These are phyloP conservation scores for Neurospora sp. DNA, from an alignment of 495 filamentous ascomycete genomes.

Conservation along the genomic window DNA sequence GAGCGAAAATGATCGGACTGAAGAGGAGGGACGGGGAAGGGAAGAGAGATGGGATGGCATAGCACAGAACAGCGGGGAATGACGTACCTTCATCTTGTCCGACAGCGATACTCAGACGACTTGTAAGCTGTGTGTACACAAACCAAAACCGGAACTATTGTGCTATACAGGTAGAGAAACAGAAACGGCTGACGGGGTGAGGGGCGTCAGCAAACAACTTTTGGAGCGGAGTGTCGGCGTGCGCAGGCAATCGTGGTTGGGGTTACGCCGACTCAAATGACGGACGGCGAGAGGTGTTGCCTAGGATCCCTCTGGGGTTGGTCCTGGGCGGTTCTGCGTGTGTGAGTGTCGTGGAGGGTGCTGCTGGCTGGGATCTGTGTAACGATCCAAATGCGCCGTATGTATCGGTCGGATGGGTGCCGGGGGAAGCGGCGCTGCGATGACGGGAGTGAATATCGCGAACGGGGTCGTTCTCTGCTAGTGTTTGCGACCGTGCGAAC, in stretches of 20 bases:
- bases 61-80: slow-evolving; percentile 18
- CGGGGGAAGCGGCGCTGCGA: not conserved
- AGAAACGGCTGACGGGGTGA: slow-evolving; percentile 1
- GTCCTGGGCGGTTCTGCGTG: slow-evolving; percentile 6
- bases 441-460: not conserved
- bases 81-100: slow-evolving; percentile 42
- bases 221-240: slow-evolving; percentile 8
- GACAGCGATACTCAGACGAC: slow-evolving; percentile 10
- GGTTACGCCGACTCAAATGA: slow-evolving; percentile 18
- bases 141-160: slow-evolving; percentile 2
- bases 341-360: not conserved
- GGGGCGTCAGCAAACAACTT: slow-evolving; percentile 10
- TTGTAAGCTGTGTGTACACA: slow-evolving; percentile 4
- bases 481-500: slow-evolving; percentile 1
- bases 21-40: slow-evolving; percentile 5
- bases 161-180: not conserved
- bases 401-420: slow-evolving; percentile 2
- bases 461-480: not conserved
- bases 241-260: slow-evolving; percentile 9
- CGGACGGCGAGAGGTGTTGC: slow-evolving; percentile 1
- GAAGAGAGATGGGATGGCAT: slow-evolving; percentile 11
- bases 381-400: slow-evolving; percentile 15
- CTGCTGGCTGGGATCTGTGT: slow-evolving; percentile 17
- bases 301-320: slow-evolving; percentile 11
- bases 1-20: not conserved